Evolutionary conservation across 2,329 filamentous ascomycete species (phyloP), one percentile per base, ranked within the genome.

Genomic region (Alternaria viburni): DNA sequence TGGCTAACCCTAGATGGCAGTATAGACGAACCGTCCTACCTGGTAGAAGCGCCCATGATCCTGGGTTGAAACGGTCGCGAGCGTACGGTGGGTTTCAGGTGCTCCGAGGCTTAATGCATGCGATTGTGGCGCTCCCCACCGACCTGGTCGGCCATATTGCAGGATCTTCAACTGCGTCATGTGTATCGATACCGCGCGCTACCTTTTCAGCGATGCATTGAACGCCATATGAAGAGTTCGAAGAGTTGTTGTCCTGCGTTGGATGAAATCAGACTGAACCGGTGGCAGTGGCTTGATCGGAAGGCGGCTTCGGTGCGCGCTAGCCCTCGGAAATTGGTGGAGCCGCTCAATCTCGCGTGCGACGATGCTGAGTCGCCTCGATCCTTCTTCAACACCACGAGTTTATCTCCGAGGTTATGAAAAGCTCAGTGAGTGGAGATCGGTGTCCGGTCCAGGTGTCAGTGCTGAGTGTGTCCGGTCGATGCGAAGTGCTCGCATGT

Each of bases 61-160:
- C 70, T 65, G 74, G 74, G 60, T 76, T 74, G 76, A 79, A 78
- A 79, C 77, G 69, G 61, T 70, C 62, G 73, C 47, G 56, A 60
- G 59, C 59, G 54, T 61, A 64, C 64, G 64, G 67, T 65, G 61
- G 62, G 77, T 79, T 79, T 79, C 77, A 78, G 63, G 62, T 74
- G 68, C 66, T 66, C 65, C 63, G 67, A 63, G 63, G 66, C 67
- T 69, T 57, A 32, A 72, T 69, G 72, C 72, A 64, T 70, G 59
- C 59, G 61, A 61, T 58, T 62, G 49, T 62, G 62, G 57, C 65
- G 56, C 36, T 54, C 44, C 47, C 67, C 67, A 64, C 62, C 59
- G 23, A 62, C 64, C 58, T 44, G 65, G 66, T 59, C 17, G 25
- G 47, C 32, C 47, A 61, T 61, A 69, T 69, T 66, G 57, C 67